These are phyloP conservation scores for Ophiocordyceps robertsii DNA, from an alignment of 2,329 filamentous ascomycete species.

Conservation along the genomic window DNA sequence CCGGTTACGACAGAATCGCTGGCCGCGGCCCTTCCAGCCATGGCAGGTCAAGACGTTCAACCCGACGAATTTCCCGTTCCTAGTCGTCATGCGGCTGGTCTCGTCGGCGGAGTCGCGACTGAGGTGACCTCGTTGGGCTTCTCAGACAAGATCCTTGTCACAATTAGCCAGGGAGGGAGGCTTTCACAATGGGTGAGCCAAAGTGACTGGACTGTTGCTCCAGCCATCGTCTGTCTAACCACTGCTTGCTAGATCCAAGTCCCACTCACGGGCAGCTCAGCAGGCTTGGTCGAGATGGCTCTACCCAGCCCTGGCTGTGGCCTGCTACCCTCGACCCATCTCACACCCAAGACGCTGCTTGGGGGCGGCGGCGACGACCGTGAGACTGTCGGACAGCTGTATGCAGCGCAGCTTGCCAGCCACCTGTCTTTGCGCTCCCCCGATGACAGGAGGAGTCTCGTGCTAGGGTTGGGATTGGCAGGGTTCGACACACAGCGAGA, in stretches of 20 bases:
- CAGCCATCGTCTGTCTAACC: too few species aligned
- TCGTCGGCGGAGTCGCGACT: slow-evolving; percentile 56
- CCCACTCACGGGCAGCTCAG: slow-evolving; percentile 54
- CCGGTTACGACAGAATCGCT: background rate
- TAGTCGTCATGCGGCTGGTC: slow-evolving; percentile 43
- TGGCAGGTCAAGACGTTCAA: slow-evolving; percentile 27
- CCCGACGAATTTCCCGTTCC: slow-evolving; percentile 54
- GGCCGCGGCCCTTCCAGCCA: slow-evolving; percentile 7
- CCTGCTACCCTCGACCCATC: slow-evolving; percentile 62
- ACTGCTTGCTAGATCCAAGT: slow-evolving; percentile 52
- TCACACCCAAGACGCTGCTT: slow-evolving; percentile 77
- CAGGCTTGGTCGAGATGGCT: slow-evolving; percentile 48
- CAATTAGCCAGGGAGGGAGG: slow-evolving; percentile 71
- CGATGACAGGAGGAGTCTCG: slow-evolving; percentile 44
- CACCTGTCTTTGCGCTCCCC: slow-evolving; percentile 60
- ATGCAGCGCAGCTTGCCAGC: slow-evolving; percentile 80
- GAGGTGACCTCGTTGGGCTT: slow-evolving; percentile 63
- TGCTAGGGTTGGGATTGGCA: slow-evolving; percentile 46
- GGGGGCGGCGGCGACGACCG: slow-evolving; percentile 69
- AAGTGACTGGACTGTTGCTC: too few species aligned
- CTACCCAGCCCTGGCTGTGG: slow-evolving; percentile 29
- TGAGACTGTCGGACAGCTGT: slow-evolving; percentile 75
- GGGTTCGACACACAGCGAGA: slow-evolving; percentile 37
- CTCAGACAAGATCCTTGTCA: slow-evolving; percentile 82
- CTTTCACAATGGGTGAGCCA: slow-evolving; percentile 77